These are phyloP conservation scores for Antonospora locustae DNA, from an alignment of 371 early-diverging fungal species.

Conservation along the genomic window DNA sequence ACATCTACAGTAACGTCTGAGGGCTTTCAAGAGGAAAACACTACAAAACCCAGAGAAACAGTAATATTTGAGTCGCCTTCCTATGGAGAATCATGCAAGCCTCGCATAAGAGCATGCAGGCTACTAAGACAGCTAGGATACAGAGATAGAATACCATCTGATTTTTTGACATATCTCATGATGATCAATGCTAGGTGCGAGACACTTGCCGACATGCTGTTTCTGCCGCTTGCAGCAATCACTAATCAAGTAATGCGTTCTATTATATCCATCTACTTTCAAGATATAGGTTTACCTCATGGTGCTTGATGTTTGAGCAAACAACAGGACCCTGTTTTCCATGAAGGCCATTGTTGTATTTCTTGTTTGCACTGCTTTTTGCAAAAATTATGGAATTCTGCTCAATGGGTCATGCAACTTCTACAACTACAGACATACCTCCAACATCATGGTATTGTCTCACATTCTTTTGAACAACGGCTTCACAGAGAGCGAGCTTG, in stretches of 20 bases:
- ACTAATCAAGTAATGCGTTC: too few species aligned
- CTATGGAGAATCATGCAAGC: not conserved
- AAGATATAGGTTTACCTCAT: too few species aligned
- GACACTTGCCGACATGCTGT: too few species aligned
- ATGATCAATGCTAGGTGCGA: too few species aligned
- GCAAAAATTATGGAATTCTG: conserved; percentile 29
- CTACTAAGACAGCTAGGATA: too few species aligned
- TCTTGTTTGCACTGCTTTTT: not conserved
- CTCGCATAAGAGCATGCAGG: not conserved
- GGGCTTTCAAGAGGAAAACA: conserved; percentile 64
- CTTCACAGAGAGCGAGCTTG: conserved; percentile 16
- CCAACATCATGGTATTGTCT: conserved; percentile 28
- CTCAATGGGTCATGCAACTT: conserved; percentile 28
- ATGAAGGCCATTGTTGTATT: too few species aligned
- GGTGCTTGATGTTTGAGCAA: too few species aligned
- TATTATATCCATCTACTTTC: too few species aligned
- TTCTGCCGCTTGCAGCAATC: too few species aligned
- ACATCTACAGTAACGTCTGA: conserved; percentile 66
- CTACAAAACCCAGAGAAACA: conserved; percentile 66
- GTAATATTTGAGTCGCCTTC: conserved; percentile 64
- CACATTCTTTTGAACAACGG: conserved; percentile 24
- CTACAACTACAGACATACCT: conserved; percentile 33
- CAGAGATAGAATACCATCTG: too few species aligned
- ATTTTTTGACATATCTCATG: too few species aligned
- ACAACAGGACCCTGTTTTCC: too few species aligned